phyloP scores from a whole-genome alignment of 2,329 filamentous ascomycete genomes.

The Aspergillus sojae region DNA sequence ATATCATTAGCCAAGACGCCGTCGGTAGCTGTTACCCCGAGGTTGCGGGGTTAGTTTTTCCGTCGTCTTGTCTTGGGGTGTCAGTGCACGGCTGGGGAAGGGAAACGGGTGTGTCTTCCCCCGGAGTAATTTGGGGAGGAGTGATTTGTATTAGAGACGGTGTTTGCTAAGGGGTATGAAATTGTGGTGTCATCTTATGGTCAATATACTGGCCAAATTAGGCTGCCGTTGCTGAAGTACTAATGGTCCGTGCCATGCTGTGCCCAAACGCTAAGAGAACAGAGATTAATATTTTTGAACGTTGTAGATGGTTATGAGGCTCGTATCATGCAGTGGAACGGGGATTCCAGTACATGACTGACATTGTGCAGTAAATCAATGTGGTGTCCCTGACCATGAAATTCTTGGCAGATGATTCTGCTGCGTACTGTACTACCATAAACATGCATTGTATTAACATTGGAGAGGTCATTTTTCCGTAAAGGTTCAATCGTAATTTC shows the following conservation, averaged over 20 bases:
- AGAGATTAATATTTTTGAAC: too few species aligned
- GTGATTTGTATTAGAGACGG: background rate
- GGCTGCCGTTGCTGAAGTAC: too few species aligned
- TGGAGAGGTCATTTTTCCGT: background rate
- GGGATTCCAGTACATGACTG: too few species aligned
- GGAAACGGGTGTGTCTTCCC: background rate
- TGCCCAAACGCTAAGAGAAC: too few species aligned
- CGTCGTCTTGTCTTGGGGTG: background rate
- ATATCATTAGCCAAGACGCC: slow-evolving; percentile 7
- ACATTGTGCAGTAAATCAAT: too few species aligned
- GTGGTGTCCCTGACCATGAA: too few species aligned
- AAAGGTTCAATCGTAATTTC: background rate
- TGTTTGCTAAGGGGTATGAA: too few species aligned
- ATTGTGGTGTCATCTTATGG: too few species aligned
- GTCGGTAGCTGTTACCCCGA: slow-evolving; percentile 20
- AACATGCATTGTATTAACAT: background rate
- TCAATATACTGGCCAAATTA: too few species aligned
- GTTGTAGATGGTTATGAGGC: too few species aligned
- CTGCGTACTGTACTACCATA: accelerated
- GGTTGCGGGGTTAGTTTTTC: slow-evolving; percentile 15
- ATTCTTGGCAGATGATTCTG: background rate
- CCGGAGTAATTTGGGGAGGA: background rate
- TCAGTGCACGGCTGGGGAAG: background rate
- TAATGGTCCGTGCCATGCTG: too few species aligned
- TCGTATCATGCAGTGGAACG: too few species aligned